phyloP scores from a whole-genome alignment of 495 filamentous ascomycete species.

The Penicillium cinerascens region DNA sequence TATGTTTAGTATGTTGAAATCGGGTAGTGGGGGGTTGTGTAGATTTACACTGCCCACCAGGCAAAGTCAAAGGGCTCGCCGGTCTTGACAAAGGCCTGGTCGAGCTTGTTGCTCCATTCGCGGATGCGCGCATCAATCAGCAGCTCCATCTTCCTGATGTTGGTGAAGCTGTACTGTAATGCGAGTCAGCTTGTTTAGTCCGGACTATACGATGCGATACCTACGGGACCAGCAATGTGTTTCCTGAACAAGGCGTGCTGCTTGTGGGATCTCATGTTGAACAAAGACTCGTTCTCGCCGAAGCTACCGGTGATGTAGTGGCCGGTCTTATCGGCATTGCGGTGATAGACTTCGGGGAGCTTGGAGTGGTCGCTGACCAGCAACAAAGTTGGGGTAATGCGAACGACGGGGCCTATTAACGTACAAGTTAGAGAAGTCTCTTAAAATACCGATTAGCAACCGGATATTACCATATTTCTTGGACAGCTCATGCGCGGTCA shows the following conservation, averaged over 20 bases:
- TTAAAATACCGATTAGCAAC: too few species aligned
- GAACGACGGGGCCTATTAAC: slow-evolving; percentile 39
- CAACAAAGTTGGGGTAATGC: slow-evolving; percentile 44
- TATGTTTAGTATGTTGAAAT: too few species aligned
- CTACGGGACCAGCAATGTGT: slow-evolving; percentile 35
- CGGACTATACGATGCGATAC: not conserved
- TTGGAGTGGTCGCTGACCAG: slow-evolving; percentile 43
- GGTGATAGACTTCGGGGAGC: slow-evolving; percentile 52
- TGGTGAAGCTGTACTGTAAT: slow-evolving; percentile 49
- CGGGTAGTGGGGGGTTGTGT: too few species aligned
- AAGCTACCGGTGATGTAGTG: slow-evolving; percentile 52
- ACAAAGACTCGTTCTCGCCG: slow-evolving; percentile 45
- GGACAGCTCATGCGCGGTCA: slow-evolving; percentile 36
- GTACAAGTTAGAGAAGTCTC: not conserved
- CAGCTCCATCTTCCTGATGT: slow-evolving; percentile 51
- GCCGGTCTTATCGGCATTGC: slow-evolving; percentile 52
- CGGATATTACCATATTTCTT: slow-evolving; percentile 48
- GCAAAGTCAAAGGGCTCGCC: slow-evolving; percentile 48
- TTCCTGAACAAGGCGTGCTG: slow-evolving; percentile 45
- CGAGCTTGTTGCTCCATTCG: slow-evolving; percentile 43
- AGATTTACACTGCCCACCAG: slow-evolving; percentile 51
- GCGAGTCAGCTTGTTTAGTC: slow-evolving; percentile 9
- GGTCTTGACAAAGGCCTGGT: slow-evolving; percentile 39
- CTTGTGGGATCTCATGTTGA: slow-evolving; percentile 49
- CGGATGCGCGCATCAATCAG: slow-evolving; percentile 43